phyloP scores from a whole-genome alignment of 1,284 basidiomycete genomes.

The Irpex sp. region DNA sequence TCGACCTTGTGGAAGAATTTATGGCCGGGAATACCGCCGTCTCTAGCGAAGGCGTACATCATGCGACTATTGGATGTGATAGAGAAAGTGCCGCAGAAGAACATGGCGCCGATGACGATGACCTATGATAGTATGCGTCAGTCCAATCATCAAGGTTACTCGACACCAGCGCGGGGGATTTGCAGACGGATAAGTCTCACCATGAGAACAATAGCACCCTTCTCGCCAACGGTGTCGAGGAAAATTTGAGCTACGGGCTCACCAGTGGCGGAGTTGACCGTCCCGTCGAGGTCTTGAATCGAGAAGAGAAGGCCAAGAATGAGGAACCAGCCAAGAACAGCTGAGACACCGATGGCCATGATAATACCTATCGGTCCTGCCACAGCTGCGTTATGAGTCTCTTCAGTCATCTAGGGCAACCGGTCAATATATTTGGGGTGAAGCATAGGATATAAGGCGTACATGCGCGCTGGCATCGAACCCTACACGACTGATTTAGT shows the following conservation, averaged over 20 bases:
- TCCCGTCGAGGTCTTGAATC: conserved; percentile 64
- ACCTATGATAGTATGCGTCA: conserved; percentile 32
- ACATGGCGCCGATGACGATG: conserved; percentile 69
- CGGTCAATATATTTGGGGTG: not conserved
- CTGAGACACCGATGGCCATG: conserved; percentile 74
- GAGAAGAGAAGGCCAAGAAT: conserved; percentile 70
- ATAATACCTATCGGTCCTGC: conserved; percentile 63
- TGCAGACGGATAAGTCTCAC: conserved; percentile 26
- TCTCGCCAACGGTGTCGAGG: conserved; percentile 67
- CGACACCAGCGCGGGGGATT: not conserved
- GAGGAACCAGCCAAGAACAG: conserved; percentile 70
- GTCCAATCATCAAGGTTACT: not conserved
- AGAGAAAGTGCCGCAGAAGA: conserved; percentile 72
- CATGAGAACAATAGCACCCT: conserved; percentile 71
- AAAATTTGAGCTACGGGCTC: conserved; percentile 77
- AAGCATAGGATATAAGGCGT: conserved; percentile 17
- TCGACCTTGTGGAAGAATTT: conserved; percentile 66
- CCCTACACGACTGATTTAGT: conserved; percentile 33
- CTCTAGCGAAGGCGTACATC: conserved; percentile 76
- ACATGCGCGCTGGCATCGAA: conserved; percentile 73
- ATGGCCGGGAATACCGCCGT: conserved; percentile 67
- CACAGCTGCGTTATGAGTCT: conserved; percentile 72
- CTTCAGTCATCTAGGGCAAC: conserved; percentile 64
- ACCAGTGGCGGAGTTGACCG: conserved; percentile 50
- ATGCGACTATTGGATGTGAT: conserved; percentile 75